Conservation (phyloP, 2,329 filamentous ascomycete genomes). For the Tolypocladium tundrense region DNA sequence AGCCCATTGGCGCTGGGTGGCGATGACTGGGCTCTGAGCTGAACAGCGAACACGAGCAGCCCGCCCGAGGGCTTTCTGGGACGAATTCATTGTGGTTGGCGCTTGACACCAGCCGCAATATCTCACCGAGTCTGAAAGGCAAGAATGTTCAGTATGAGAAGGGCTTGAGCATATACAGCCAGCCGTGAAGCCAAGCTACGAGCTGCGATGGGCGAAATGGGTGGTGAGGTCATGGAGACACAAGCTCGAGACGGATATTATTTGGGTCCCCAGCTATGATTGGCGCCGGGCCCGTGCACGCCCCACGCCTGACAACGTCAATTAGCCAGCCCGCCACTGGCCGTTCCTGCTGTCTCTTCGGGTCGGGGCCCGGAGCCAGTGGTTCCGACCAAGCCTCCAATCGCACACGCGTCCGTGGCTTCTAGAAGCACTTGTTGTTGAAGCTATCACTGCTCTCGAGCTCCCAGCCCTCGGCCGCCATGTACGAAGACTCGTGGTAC, state of each 20-base stretch:
- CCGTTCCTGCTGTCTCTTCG: not conserved
- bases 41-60: conserved; percentile 13
- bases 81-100: conserved; percentile 18
- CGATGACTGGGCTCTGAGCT: conserved; percentile 9
- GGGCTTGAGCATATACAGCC: not conserved
- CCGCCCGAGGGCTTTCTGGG: conserved; percentile 17
- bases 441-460: conserved; percentile 1
- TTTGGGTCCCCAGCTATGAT: not conserved
- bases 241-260: not conserved
- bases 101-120: not conserved
- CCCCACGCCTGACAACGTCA: not conserved
- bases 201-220: not conserved
- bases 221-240: not conserved
- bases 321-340: not conserved
- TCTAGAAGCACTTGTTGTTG: conserved; percentile 9
- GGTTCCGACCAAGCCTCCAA: conserved; percentile 16
- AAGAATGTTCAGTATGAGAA: not conserved
- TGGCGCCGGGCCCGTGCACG: not conserved
- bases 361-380: conserved; percentile 19
- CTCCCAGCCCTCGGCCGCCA: conserved; percentile 23
- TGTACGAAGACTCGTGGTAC: conserved; percentile 84
- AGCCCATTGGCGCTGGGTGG: conserved; percentile 17
- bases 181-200: not conserved
- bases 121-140: not conserved
- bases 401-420: conserved; percentile 17